Evolutionary conservation across 495 filamentous ascomycete genomes (phyloP), one percentile per base, ranked within the genome.

Genomic region (Parathielavia hyrcaniae): DNA sequence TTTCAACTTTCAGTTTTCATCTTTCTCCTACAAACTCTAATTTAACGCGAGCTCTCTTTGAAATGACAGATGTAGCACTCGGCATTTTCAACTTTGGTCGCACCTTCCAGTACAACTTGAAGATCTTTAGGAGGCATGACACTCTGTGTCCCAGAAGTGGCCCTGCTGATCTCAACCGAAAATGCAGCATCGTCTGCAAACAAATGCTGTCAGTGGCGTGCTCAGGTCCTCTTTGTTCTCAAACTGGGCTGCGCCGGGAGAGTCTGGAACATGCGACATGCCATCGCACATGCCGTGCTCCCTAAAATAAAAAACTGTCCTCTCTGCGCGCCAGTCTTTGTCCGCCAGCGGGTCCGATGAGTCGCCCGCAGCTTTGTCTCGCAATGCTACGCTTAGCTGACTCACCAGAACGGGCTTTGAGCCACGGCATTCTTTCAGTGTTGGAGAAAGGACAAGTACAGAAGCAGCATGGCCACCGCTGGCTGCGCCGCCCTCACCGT

Each of bases 311-410:
- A 9, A 30, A 6, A 30, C n/a, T n/a, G 43, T n/a, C 9, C 1
- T 23, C 34, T 49, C 26, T 59, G 49, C 57, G 36, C 52, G 26
- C 23, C 51, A 20, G 38, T 59, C 65, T 68, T 68, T 68, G 63
- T 68, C 47, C 26, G n/a, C 23, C 8, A 13, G 22, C 46, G 12
- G n/a, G 47, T 16, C 45, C 41, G 53, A 53, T 55, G 44, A 39
- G 58, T 51, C 49, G 45, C 46, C 55, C 35, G 41, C 38, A 55
- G 55, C 67, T 67, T 68, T 69, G 67, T 69, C 65, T 63, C 55
- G 53, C 58, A 20, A 34, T 20, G 40, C 55, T 62, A 57, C 59
- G 43, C 64, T 56, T 66, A 59, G 64, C 61, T 68, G 65, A 67
- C 58, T 66, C 67, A 64, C 65, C 62, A 35, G 47, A 11, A 32